Percentiles rank a stretch among this genome's conserved stretches.
Evolutionary conservation across 495 filamentous ascomycete genomes (phyloP).

Genomic region (Letharia columbiana): DNA sequence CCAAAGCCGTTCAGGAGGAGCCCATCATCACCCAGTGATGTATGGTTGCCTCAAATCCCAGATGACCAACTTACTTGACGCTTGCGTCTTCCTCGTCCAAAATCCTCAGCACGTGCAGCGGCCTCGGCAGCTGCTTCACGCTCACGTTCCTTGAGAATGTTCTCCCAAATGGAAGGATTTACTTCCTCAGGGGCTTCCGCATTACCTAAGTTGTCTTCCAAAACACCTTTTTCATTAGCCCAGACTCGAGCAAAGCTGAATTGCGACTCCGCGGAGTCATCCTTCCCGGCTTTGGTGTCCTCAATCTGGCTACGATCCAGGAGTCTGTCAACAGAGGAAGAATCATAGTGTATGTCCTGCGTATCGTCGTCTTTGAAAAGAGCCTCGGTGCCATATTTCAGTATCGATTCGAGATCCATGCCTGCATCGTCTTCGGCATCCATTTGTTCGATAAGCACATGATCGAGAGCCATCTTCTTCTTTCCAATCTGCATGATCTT

Average conservation of each 20-base stretch:
- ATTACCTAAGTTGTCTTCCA: slow-evolving; percentile 51
- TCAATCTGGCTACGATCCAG: slow-evolving; percentile 79
- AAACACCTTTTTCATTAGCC: slow-evolving; percentile 66
- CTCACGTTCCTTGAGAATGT: slow-evolving; percentile 75
- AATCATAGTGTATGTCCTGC: slow-evolving; percentile 66
- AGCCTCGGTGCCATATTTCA: slow-evolving; percentile 78
- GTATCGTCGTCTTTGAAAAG: slow-evolving; percentile 69
- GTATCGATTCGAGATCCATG: slow-evolving; percentile 75
- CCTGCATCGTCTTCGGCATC: slow-evolving; percentile 64
- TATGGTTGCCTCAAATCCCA: background rate
- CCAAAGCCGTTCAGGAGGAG: background rate
- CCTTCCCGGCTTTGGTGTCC: slow-evolving; percentile 50
- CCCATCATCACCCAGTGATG: background rate
- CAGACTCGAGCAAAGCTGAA: slow-evolving; percentile 91
- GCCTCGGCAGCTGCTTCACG: slow-evolving; percentile 61
- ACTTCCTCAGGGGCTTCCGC: slow-evolving; percentile 35
- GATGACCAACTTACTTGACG: slow-evolving; percentile 28
- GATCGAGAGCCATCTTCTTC: slow-evolving; percentile 89
- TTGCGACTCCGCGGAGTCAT: slow-evolving; percentile 58
- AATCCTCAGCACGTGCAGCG: slow-evolving; percentile 51
- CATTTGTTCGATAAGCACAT: slow-evolving; percentile 86
- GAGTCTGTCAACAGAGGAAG: slow-evolving; percentile 71
- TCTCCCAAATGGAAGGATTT: slow-evolving; percentile 73
- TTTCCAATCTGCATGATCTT: slow-evolving; percentile 94
- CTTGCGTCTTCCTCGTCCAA: slow-evolving; percentile 75